Percentiles rank a stretch among this genome's conserved stretches.
phyloP scores from a whole-genome alignment of 345 rosid genomes.

The Rhodomyrtus tomentosa region DNA sequence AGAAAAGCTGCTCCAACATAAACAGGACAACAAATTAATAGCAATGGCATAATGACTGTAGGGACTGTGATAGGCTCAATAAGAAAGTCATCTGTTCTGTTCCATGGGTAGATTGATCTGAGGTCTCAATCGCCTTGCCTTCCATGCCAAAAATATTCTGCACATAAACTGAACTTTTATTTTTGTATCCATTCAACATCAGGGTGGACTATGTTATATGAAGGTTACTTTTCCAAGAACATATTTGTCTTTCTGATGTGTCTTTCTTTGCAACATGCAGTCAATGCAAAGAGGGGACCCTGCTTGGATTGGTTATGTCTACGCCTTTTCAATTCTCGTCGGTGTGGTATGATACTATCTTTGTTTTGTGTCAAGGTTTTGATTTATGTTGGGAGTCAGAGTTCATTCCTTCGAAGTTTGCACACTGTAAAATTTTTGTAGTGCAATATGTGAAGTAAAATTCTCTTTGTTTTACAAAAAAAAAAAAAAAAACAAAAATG shows the following conservation, averaged over 20 bases:
- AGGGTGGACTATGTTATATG: neutral
- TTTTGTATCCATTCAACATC: neutral
- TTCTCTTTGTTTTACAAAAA: neutral
- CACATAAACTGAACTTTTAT: neutral
- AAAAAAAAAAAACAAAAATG: too few relatives aligned
- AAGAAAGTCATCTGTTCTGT: neutral
- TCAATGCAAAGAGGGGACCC: conserved; percentile 93
- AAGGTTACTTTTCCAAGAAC: neutral
- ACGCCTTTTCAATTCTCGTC: conserved; percentile 71
- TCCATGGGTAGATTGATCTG: neutral
- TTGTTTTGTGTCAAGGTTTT: neutral
- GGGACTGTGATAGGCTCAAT: neutral
- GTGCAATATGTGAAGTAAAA: neutral
- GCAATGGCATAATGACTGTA: neutral
- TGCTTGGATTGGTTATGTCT: conserved; percentile 75
- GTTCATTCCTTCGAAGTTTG: neutral
- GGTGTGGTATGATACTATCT: conserved; percentile 56
- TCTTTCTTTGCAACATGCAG: conserved; percentile 26
- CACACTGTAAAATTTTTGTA: neutral
- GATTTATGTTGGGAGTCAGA: neutral
- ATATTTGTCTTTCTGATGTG: neutral
- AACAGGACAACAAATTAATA: neutral
- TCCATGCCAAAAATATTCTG: neutral
- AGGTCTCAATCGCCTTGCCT: neutral
- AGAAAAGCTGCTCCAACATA: neutral